A percentile compares a stretch with the other conserved stretches of the same genome.
phyloP scores from a whole-genome alignment of 1,139 yeast species.

The Saccharomycopsis hybrid region DNA sequence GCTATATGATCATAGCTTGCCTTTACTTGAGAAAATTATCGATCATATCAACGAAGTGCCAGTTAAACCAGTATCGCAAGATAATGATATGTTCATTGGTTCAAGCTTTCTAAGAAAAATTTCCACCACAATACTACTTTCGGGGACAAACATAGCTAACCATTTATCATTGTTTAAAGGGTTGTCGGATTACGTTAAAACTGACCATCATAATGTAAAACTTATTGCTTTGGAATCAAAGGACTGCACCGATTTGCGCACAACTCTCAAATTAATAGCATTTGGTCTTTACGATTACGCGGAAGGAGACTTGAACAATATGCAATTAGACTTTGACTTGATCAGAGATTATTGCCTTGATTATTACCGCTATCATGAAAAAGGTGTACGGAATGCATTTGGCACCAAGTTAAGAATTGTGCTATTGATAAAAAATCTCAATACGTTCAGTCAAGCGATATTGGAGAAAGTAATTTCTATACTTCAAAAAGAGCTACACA shows the following conservation, averaged over 20 bases:
- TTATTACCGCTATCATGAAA: slow-evolving; percentile 4
- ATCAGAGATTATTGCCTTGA: slow-evolving; percentile 25
- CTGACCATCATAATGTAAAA: slow-evolving; percentile 25
- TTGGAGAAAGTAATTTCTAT: slow-evolving; percentile 23
- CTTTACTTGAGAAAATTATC: slow-evolving; percentile 33
- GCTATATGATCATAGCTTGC: slow-evolving; percentile 35
- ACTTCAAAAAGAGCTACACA: slow-evolving; percentile 21
- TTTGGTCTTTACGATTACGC: slow-evolving; percentile 21
- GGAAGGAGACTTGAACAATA: slow-evolving; percentile 23
- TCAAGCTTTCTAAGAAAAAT: slow-evolving; percentile 14
- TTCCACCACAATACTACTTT: slow-evolving; percentile 39
- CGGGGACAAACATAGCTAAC: slow-evolving; percentile 55
- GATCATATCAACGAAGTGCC: slow-evolving; percentile 29
- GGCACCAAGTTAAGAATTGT: slow-evolving; percentile 24
- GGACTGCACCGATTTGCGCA: slow-evolving; percentile 37
- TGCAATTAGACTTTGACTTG: slow-evolving; percentile 25
- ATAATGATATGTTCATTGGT: too few relatives aligned
- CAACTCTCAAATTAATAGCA: slow-evolving; percentile 35
- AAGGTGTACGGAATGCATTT: background rate
- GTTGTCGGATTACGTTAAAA: slow-evolving; percentile 30
- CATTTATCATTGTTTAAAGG: slow-evolving; percentile 43
- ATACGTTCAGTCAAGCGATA: slow-evolving; percentile 24
- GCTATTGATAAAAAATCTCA: slow-evolving; percentile 26
- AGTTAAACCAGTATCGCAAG: too few relatives aligned
- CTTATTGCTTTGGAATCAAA: slow-evolving; percentile 39